Evolutionary conservation across 805 yeast species (phyloP), one percentile per base, ranked within the genome.

Genomic region (Candida lessepsii): DNA sequence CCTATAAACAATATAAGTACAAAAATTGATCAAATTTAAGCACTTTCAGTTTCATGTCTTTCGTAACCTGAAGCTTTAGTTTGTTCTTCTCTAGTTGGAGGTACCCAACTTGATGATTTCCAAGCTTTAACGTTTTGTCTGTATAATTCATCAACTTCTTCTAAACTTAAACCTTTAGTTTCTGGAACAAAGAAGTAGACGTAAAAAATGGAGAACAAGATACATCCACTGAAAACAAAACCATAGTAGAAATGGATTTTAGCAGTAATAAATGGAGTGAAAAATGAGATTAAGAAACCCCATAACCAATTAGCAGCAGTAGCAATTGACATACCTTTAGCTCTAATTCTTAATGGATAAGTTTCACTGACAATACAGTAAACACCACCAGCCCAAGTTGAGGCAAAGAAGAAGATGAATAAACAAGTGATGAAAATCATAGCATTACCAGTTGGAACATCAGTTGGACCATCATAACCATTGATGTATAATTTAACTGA

Each of bases 101-200:
- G 83, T 37, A 68, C 70, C 79, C 78, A 82, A 38, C 49, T 51
- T 19, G 67, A 37, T 10, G 83, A 56, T 48, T 64, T 62, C 69
- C 68, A 67, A 30, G 73, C 62, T 14, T 49, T 45, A 38, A 64
- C 45, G 41, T 55, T 57, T 40, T 61, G 61, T 39, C 69, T 68
- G 54, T 80, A 83, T 71, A 81, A 67, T 55, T 75, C 80, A 58
- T 86, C 89, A 48, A 86, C 86, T 63, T 86, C 88, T 66, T 86
- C 95, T 59, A 87, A 75, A 29, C 86, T 74, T 52, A 86, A 73
- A 45, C 95, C 95, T 66, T 78, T 80, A 41, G 95, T 87, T 65
- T 85, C 91, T 52, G 80, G 78, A 44, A 86, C 80, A 50, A 75
- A 72, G 71, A 86, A 79, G 72, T 74, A 79, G 35, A 85, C 84